phyloP scores from a whole-genome alignment of 2,329 filamentous ascomycete genomes.

The Ambrosiella cleistominuta region DNA sequence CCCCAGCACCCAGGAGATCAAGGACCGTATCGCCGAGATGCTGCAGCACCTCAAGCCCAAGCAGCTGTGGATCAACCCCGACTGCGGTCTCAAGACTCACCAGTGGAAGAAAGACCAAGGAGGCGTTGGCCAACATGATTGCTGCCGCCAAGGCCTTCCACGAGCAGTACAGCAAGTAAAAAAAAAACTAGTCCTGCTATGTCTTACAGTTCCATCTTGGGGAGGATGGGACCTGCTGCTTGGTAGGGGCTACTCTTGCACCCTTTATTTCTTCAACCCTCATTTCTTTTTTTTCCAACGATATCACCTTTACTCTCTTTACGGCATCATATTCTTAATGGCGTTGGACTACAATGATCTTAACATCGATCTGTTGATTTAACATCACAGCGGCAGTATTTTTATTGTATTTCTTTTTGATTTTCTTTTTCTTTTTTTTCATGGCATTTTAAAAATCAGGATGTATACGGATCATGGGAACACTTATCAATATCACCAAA shows the following conservation, averaged over 20 bases:
- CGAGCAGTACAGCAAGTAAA: slow-evolving; percentile 59
- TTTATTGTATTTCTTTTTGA: slow-evolving; percentile 12
- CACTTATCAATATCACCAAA: slow-evolving; percentile 13
- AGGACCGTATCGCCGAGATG: slow-evolving; percentile 97
- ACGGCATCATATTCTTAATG: slow-evolving; percentile 14
- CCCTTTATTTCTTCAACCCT: slow-evolving; percentile 7
- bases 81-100: slow-evolving; percentile 98
- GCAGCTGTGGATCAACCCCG: slow-evolving; percentile 98
- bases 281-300: neutral
- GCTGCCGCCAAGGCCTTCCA: slow-evolving; percentile 96
- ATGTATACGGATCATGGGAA: slow-evolving; percentile 14
- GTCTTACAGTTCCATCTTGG: neutral
- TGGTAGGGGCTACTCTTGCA: slow-evolving; percentile 4
- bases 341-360: slow-evolving; percentile 28
- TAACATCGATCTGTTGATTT: slow-evolving; percentile 29
- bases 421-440: slow-evolving; percentile 13
- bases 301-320: neutral
- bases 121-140: slow-evolving; percentile 89
- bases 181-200: slow-evolving; percentile 2
- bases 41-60: slow-evolving; percentile 90
- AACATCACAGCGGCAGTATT: slow-evolving; percentile 11
- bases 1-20: slow-evolving; percentile 94
- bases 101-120: slow-evolving; percentile 99
- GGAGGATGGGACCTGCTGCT: slow-evolving; percentile 1
- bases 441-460: slow-evolving; percentile 13